Conservation (phyloP, 805 yeast species). For the Pichia manshurica region DNA sequence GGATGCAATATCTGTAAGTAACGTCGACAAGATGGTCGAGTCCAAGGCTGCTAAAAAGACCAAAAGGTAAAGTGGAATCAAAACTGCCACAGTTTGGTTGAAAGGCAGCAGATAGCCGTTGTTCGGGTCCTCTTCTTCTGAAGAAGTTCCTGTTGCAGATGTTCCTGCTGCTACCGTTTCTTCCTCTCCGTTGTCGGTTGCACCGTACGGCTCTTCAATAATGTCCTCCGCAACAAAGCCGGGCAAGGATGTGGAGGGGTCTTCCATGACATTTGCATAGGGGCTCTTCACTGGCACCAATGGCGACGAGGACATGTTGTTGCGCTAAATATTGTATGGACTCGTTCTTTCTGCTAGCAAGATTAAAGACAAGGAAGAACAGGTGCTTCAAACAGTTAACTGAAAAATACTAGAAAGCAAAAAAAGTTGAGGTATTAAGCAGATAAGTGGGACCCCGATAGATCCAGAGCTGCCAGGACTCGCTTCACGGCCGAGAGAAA, state of each 20-base stretch:
- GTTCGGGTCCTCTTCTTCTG: neutral
- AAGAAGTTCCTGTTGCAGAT: conserved; percentile 1
- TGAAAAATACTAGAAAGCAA: no score
- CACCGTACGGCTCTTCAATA: conserved; percentile 17
- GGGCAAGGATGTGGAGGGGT: conserved; percentile 26
- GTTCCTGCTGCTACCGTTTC: neutral
- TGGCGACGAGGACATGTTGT: no score
- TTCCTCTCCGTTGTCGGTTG: neutral
- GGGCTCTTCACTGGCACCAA: neutral
- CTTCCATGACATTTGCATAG: conserved; percentile 11
- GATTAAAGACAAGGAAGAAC: no score
- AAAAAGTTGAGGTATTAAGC: no score
- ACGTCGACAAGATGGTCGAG: conserved; percentile 61
- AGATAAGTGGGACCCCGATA: no score
- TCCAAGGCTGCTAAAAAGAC: conserved; percentile 62
- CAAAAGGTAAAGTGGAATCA: conserved; percentile 40
- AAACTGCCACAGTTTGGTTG: conserved; percentile 28
- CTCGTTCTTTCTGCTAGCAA: no score
- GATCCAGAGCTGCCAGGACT: no score
- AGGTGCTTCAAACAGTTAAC: no score
- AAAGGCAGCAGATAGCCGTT: conserved; percentile 27
- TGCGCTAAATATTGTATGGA: no score
- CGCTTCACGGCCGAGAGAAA: neutral
- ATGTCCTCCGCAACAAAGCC: conserved; percentile 28
- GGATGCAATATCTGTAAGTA: conserved; percentile 60